Evolutionary conservation across 495 filamentous ascomycete genomes (phyloP).

Genomic region (Xylaria venustula): DNA sequence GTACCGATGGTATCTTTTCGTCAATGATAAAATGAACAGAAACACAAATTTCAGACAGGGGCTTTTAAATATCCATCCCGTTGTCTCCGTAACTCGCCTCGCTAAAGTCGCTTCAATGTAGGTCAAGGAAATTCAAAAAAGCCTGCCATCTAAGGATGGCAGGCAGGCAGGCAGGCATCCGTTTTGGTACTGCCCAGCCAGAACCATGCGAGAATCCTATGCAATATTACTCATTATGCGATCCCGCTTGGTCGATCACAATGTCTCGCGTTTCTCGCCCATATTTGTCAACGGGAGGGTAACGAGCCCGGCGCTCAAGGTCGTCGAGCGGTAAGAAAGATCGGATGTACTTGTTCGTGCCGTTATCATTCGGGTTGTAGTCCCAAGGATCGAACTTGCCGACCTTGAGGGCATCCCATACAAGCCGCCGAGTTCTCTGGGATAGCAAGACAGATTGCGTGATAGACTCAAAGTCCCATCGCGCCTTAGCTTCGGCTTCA

Average conservation of each 20-base stretch:
- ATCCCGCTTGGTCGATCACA: conserved; percentile 46
- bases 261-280: conserved; percentile 45
- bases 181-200: background rate
- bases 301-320: conserved; percentile 63
- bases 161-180: background rate
- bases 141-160: background rate
- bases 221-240: conserved; percentile 38
- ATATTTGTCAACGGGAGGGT: conserved; percentile 60
- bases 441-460: conserved; percentile 64
- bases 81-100: conserved; percentile 23
- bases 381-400: conserved; percentile 75
- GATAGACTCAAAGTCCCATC: conserved; percentile 75
- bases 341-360: conserved; percentile 71
- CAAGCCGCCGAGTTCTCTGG: conserved; percentile 69
- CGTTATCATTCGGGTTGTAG: conserved; percentile 69
- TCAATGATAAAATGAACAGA: background rate
- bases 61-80: background rate
- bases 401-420: conserved; percentile 70
- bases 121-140: background rate
- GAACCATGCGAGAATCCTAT: background rate
- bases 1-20: conserved; percentile 8
- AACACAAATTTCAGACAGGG: background rate
- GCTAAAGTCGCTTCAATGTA: conserved; percentile 22
- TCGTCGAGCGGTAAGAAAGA: conserved; percentile 68
- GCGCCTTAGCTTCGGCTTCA: conserved; percentile 58